Percentiles rank a stretch among this genome's conserved stretches.
phyloP scores from a whole-genome alignment of 192 early-diverging fungal genomes.

The Ramicandelaber brevisporus region DNA sequence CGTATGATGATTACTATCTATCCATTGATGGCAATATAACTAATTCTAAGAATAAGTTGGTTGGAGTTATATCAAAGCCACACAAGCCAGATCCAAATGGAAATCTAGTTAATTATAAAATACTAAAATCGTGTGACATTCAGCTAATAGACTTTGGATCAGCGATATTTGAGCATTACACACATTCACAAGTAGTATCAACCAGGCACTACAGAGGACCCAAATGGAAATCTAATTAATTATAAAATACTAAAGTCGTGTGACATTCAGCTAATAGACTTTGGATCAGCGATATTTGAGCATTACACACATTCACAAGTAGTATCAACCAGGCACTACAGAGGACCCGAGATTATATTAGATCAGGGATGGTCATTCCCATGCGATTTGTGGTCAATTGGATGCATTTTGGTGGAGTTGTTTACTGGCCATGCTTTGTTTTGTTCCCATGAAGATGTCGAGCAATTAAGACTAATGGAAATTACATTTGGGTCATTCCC shows the following conservation, averaged over 20 bases:
- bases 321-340: slow-evolving; percentile 85
- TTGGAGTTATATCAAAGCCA: slow-evolving; percentile 24
- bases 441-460: slow-evolving; percentile 91
- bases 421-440: slow-evolving; percentile 87
- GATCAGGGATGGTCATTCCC: slow-evolving; percentile 86
- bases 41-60: too few relatives aligned
- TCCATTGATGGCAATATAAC: too few relatives aligned
- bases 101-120: too few relatives aligned
- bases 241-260: slow-evolving; percentile 43
- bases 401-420: slow-evolving; percentile 90
- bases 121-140: slow-evolving; percentile 47
- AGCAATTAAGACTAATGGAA: slow-evolving; percentile 96
- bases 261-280: slow-evolving; percentile 78
- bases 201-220: too few relatives aligned
- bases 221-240: too few relatives aligned
- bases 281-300: slow-evolving; percentile 85
- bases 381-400: slow-evolving; percentile 94
- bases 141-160: slow-evolving; percentile 90
- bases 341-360: slow-evolving; percentile 92
- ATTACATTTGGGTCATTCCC: slow-evolving; percentile 58
- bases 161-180: slow-evolving; percentile 80
- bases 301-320: slow-evolving; percentile 78
- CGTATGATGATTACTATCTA: slow-evolving; percentile 20
- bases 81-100: slow-evolving; percentile 24
- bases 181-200: slow-evolving; percentile 73